These are phyloP conservation scores for Elsinoe arachidis DNA, from an alignment of 2,329 filamentous ascomycete species.

Conservation along the genomic window DNA sequence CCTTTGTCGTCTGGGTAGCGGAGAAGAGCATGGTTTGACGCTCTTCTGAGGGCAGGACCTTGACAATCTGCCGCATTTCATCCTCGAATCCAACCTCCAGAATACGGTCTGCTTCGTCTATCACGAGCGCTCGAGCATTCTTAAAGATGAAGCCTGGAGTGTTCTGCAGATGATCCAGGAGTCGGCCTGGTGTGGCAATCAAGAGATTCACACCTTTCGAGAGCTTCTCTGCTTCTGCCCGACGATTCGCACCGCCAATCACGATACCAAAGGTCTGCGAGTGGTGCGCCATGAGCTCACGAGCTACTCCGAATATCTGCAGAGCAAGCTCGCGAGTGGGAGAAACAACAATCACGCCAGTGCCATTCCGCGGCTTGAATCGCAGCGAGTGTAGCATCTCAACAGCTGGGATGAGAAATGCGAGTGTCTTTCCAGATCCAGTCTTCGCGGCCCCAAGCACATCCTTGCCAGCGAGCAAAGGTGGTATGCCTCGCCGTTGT, in stretches of 20 bases:
- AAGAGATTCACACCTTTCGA: constrained; percentile 88
- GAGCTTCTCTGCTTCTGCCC: constrained; percentile 89
- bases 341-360: constrained; percentile 84
- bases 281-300: constrained; percentile 86
- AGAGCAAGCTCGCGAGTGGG: constrained; percentile 89
- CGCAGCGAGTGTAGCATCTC: constrained; percentile 84
- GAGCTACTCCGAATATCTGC: constrained; percentile 90
- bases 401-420: constrained; percentile 87
- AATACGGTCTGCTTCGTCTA: constrained; percentile 95
- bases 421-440: constrained; percentile 88
- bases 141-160: constrained; percentile 85
- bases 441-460: constrained; percentile 94
- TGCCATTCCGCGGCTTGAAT: constrained; percentile 90
- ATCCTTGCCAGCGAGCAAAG: constrained; percentile 79
- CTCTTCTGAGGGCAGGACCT: constrained; percentile 78
- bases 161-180: constrained; percentile 90
- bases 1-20: constrained; percentile 95
- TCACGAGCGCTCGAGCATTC: constrained; percentile 84
- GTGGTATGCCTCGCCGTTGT: constrained; percentile 77
- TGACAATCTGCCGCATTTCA: constrained; percentile 94
- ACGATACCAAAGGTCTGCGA: constrained; percentile 94
- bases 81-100: constrained; percentile 97
- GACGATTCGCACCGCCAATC: constrained; percentile 85
- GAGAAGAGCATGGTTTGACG: constrained; percentile 98
- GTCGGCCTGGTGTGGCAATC: constrained; percentile 83